Evolutionary conservation across 345 rosid genomes (phyloP), one percentile per base, ranked within the genome.

Genomic region (Odontarrhena argentea): DNA sequence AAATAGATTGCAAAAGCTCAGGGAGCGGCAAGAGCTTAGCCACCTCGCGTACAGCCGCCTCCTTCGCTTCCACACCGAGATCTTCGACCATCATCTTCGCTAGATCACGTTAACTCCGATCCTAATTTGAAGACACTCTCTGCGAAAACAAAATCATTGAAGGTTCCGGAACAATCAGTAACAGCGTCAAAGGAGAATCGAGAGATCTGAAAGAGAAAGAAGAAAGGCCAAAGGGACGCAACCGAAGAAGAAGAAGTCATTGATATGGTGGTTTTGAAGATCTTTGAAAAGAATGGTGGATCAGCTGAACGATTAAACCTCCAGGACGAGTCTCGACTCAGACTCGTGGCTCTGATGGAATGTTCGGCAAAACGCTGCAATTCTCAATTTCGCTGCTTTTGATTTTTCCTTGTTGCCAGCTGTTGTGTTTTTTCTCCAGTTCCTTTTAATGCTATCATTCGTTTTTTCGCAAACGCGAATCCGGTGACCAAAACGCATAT

Each of bases 21-120:
- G 99, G 97, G 18, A 87, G 79, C 4, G 97, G 96, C 55, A 95
- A 65, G 14, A 95, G 88, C 87, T 95, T 95, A 10, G 97, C 96
- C 35, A 95, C 99, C 80, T 95, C 99, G 1, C 99, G 88, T 3
- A 95, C 99, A n/a, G 99, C 83, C 13, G 94, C 83, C 68, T 95
- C 99, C 82, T 91, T 95, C 24, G 99, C 99, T 65, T 95, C 99
- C 50, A 95, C 91, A 47, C 99, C 99, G 43, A 85, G 93, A 88
- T 95, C 99, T 60, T 95, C 96, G 43, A 71, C 89, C 88, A 85
- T 87, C 94, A 85, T 87, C 79, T 77, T 76, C 71, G 76, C 76
- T 53, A 50, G 30, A 74, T 60, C 62, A 60, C 51, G 32, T 10
- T 18, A 44, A 37, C 53, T 54, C 53, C 77, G 68, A 74, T 60